Evolutionary conservation across 2,329 filamentous ascomycete genomes (phyloP).

Genomic region (Epichloe bromicola): DNA sequence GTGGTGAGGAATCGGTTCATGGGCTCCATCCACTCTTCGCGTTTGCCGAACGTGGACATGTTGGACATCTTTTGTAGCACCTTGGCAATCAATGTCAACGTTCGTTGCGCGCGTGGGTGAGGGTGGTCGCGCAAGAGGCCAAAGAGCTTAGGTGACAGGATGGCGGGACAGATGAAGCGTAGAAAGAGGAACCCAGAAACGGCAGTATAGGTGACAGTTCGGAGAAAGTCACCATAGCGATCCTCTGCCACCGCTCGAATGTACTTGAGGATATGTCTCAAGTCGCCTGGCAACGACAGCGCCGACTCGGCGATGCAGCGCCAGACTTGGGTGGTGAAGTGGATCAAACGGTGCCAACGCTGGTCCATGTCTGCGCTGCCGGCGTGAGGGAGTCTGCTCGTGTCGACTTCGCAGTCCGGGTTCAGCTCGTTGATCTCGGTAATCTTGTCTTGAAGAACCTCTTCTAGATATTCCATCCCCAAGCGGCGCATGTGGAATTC

Average conservation of each 20-base stretch:
- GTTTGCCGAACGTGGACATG: conserved; percentile 80
- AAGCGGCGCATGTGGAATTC: conserved; percentile 93
- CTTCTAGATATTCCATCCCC: conserved; percentile 84
- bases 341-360: conserved; percentile 69
- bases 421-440: conserved; percentile 82
- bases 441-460: conserved; percentile 74
- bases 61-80: conserved; percentile 84
- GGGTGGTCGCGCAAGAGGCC: conserved; percentile 75
- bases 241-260: conserved; percentile 88
- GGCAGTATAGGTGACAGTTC: conserved; percentile 83
- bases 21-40: conserved; percentile 97
- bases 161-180: conserved; percentile 91
- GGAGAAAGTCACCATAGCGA: conserved; percentile 82
- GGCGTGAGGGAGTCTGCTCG: conserved; percentile 51
- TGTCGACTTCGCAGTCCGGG: conserved; percentile 89
- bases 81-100: conserved; percentile 84
- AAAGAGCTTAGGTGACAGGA: conserved; percentile 88
- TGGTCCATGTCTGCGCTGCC: conserved; percentile 57
- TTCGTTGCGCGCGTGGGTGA: conserved; percentile 68
- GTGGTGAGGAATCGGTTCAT: conserved; percentile 81
- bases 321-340: conserved; percentile 74
- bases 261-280: conserved; percentile 79
- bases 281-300: conserved; percentile 61
- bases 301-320: conserved; percentile 67
- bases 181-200: conserved; percentile 92